phyloP scores from a whole-genome alignment of 768 basidiomycete genomes.

The Saitozyma podzolica region DNA sequence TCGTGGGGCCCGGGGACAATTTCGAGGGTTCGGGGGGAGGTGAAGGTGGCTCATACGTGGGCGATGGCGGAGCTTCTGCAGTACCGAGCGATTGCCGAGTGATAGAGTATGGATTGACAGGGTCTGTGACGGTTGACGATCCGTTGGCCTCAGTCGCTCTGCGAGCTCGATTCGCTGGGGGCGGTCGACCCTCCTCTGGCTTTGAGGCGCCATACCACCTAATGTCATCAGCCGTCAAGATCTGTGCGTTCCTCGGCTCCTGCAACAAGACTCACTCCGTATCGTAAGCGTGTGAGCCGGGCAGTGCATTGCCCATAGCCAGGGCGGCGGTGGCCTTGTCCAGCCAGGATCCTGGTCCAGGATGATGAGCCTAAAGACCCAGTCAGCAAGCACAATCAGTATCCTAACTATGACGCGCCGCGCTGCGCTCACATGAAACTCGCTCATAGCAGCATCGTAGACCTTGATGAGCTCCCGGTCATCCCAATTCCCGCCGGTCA shows the following conservation, averaged over 20 bases:
- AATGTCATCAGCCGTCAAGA: not conserved
- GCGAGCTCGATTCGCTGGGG: too few relatives aligned
- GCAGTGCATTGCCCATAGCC: slow-evolving; percentile 34
- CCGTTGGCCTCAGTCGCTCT: too few relatives aligned
- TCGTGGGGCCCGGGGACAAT: too few relatives aligned
- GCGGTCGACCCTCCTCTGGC: too few relatives aligned
- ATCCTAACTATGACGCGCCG: not conserved
- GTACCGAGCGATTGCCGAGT: too few relatives aligned
- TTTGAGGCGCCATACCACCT: not conserved
- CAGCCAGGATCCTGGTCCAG: slow-evolving; percentile 48
- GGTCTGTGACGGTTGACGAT: too few relatives aligned
- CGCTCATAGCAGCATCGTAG: slow-evolving; percentile 47
- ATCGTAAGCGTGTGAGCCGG: slow-evolving; percentile 24
- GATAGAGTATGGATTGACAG: too few relatives aligned
- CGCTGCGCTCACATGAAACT: slow-evolving; percentile 43
- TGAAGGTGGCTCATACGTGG: not conserved
- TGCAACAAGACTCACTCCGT: slow-evolving; percentile 28
- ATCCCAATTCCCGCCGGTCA: slow-evolving; percentile 34
- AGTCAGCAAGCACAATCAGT: slow-evolving; percentile 1
- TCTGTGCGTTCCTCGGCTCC: not conserved
- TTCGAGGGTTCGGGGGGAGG: not conserved
- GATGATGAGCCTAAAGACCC: slow-evolving; percentile 36
- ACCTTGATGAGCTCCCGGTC: slow-evolving; percentile 46
- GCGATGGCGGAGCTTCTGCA: not conserved
- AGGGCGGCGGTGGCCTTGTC: slow-evolving; percentile 49